Evolutionary conservation across 2,329 filamentous ascomycete species (phyloP).

Genomic region (Neodidymelliopsis sp.): DNA sequence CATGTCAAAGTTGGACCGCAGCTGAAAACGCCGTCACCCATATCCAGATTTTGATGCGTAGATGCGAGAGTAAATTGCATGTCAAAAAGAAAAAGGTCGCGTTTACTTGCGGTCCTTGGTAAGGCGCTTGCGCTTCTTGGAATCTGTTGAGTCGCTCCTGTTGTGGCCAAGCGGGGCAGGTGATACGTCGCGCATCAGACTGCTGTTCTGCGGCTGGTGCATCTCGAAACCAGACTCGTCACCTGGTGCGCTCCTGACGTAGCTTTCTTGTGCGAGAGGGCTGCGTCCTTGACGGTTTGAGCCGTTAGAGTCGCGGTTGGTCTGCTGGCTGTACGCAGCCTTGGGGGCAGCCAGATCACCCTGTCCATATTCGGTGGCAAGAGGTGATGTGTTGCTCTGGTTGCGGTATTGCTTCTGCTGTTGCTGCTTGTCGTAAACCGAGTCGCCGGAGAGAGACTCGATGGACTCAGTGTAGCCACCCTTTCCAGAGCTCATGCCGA

Average conservation of each 20-base stretch:
- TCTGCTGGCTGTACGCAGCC: slow-evolving; percentile 35
- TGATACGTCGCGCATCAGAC: slow-evolving; percentile 45
- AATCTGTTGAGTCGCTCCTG: slow-evolving; percentile 44
- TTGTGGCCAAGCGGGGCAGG: slow-evolving; percentile 42
- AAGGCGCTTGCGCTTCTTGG: slow-evolving; percentile 46
- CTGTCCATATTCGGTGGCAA: slow-evolving; percentile 38
- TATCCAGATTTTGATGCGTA: slow-evolving; percentile 17
- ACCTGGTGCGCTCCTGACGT: slow-evolving; percentile 45
- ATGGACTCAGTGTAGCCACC: slow-evolving; percentile 44
- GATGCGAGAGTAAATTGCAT: slow-evolving; percentile 7
- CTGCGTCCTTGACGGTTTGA: slow-evolving; percentile 49
- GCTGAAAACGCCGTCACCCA: slow-evolving; percentile 19
- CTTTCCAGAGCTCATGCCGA: slow-evolving; percentile 32
- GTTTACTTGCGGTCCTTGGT: slow-evolving; percentile 44
- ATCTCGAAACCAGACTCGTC: slow-evolving; percentile 46
- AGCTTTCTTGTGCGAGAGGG: slow-evolving; percentile 56
- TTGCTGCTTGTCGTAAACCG: slow-evolving; percentile 40
- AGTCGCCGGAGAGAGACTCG: slow-evolving; percentile 47
- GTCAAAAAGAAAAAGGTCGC: slow-evolving; percentile 7
- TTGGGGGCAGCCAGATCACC: slow-evolving; percentile 40
- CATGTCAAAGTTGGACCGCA: slow-evolving; percentile 17
- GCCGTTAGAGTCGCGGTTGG: slow-evolving; percentile 22
- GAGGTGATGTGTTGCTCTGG: slow-evolving; percentile 38
- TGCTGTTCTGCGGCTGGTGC: slow-evolving; percentile 43
- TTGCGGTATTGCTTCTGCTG: slow-evolving; percentile 35